Evolutionary conservation across 148 eudicot species (phyloP).

Genomic region (Rhododendron simsii): DNA sequence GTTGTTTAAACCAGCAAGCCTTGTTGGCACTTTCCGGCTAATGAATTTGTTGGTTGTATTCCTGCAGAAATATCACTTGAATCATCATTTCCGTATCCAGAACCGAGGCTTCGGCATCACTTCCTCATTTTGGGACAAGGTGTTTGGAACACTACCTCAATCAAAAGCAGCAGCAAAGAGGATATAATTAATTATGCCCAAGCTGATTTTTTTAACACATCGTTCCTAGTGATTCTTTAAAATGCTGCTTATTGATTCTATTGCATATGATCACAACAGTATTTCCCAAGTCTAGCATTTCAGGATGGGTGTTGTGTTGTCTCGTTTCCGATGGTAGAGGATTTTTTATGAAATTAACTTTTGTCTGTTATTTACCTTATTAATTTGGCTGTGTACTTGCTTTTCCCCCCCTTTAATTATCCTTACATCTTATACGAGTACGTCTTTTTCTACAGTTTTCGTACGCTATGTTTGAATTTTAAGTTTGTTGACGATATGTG

Average conservation of each 20-base stretch:
- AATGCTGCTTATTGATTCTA: neutral
- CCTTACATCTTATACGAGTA: neutral
- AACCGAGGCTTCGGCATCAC: constrained; percentile 79
- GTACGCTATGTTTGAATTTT: neutral
- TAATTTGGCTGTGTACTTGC: neutral
- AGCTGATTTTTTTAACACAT: neutral
- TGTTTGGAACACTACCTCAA: constrained; percentile 70
- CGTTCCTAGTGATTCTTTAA: neutral
- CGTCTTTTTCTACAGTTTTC: neutral
- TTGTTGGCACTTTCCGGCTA: neutral
- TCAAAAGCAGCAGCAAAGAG: constrained; percentile 41
- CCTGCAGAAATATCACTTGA: constrained; percentile 78
- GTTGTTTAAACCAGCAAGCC: neutral
- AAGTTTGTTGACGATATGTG: neutral
- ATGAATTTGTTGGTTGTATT: neutral
- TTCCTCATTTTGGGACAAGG: constrained; percentile 75
- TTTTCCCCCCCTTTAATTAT: neutral
- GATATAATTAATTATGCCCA: neutral
- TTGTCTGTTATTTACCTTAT: no score
- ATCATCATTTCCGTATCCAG: constrained; percentile 77
- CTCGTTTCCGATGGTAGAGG: no score
- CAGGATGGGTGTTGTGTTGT: no score
- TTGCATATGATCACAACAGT: neutral
- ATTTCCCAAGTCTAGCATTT: no score
- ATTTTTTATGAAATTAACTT: no score